A percentile compares a stretch with the other conserved stretches of the same genome.
phyloP scores from a whole-genome alignment of 1,139 yeast genomes.

The Suhomyces choctaworum region DNA sequence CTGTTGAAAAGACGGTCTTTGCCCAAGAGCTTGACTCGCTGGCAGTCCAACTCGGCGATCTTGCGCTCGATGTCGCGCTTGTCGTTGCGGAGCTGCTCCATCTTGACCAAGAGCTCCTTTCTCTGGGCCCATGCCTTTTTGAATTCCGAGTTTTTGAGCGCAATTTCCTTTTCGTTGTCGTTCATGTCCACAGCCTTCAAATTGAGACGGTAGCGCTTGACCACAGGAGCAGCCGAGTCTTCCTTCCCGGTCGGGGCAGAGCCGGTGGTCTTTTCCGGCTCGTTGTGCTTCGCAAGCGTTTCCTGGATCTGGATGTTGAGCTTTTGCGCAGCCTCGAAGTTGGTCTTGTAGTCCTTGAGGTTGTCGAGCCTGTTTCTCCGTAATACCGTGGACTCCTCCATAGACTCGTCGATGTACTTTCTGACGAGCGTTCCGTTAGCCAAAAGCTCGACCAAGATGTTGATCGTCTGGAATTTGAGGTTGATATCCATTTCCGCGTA shows the following conservation, averaged over 20 bases:
- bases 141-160: slow-evolving; percentile 49
- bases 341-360: slow-evolving; percentile 57
- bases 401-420: slow-evolving; percentile 62
- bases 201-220: slow-evolving; percentile 32
- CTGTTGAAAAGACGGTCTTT: slow-evolving; percentile 80
- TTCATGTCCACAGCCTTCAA: slow-evolving; percentile 43
- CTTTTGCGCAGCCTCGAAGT: slow-evolving; percentile 51
- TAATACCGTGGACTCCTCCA: slow-evolving; percentile 62
- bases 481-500: slow-evolving; percentile 47
- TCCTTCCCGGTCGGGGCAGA: slow-evolving; percentile 3
- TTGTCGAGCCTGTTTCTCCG: slow-evolving; percentile 71
- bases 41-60: slow-evolving; percentile 70
- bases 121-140: slow-evolving; percentile 45
- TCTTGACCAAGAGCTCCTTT: slow-evolving; percentile 37
- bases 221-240: slow-evolving; percentile 7
- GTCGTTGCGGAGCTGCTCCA: slow-evolving; percentile 46
- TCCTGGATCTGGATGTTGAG: slow-evolving; percentile 43
- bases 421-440: slow-evolving; percentile 62
- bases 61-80: slow-evolving; percentile 56
- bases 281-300: slow-evolving; percentile 16
- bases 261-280: slow-evolving; percentile 3
- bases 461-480: slow-evolving; percentile 52
- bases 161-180: slow-evolving; percentile 50
- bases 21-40: slow-evolving; percentile 76
- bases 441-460: slow-evolving; percentile 57